A percentile compares a stretch with the other conserved stretches of the same genome.
Evolutionary conservation across 805 yeast genomes (phyloP).

Genomic region (Metschnikowia kunwiensis): DNA sequence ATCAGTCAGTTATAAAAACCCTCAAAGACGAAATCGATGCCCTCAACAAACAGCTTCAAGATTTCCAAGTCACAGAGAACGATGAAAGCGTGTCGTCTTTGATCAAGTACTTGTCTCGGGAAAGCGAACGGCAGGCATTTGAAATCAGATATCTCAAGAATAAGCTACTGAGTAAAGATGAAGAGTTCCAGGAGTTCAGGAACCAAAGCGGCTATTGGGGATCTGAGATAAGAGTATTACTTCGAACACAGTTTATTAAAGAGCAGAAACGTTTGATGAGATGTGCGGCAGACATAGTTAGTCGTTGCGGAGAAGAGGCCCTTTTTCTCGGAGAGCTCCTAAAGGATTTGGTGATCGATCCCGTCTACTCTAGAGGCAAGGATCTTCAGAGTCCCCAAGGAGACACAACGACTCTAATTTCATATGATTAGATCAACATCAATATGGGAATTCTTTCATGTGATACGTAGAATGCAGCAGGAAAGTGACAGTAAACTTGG

Average conservation of each 20-base stretch:
- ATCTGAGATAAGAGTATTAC: conserved; percentile 7
- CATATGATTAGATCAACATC: too few species aligned
- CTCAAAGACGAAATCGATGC: conserved; percentile 32
- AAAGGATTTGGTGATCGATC: too few species aligned
- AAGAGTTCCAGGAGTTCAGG: conserved; percentile 24
- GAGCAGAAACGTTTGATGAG: conserved; percentile 8
- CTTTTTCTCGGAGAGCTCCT: background rate
- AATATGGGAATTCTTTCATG: too few species aligned
- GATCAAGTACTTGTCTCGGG: conserved; percentile 31
- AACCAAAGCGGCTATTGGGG: conserved; percentile 18
- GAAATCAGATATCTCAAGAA: conserved; percentile 34
- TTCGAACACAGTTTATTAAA: conserved; percentile 4
- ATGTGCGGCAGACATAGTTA: conserved; percentile 6
- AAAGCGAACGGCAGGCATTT: conserved; percentile 28
- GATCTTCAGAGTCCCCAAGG: too few species aligned
- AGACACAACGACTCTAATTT: too few species aligned
- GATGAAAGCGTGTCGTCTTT: conserved; percentile 24
- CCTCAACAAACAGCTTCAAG: conserved; percentile 23
- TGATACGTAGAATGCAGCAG: too few species aligned
- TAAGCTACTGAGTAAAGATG: conserved; percentile 17
- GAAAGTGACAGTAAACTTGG: too few species aligned
- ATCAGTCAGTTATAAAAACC: conserved; percentile 26
- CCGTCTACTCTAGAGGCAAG: too few species aligned
- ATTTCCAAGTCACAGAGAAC: conserved; percentile 8
- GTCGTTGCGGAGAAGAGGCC: conserved; percentile 8